phyloP scores from a whole-genome alignment of 2,329 filamentous ascomycete species.

The Coniella vitis region DNA sequence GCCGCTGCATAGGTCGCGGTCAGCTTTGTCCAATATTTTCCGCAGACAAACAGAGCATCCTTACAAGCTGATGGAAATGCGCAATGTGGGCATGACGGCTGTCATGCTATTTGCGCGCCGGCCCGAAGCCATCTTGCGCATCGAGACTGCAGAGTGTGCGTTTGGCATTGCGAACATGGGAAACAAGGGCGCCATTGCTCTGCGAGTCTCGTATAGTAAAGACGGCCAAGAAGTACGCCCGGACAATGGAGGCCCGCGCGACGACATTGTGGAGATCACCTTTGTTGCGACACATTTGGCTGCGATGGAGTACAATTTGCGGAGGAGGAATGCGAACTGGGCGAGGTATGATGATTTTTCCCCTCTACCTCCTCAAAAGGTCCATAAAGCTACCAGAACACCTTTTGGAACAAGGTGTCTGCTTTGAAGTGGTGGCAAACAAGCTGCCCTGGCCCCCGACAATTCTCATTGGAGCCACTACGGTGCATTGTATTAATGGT shows the following conservation, averaged over 20 bases:
- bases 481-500: background rate
- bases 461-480: background rate
- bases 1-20: conserved; percentile 12
- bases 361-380: background rate
- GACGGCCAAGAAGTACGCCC: conserved; percentile 24
- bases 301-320: conserved; percentile 73
- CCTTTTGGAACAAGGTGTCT: background rate
- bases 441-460: too few relatives aligned
- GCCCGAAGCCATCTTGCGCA: conserved; percentile 49
- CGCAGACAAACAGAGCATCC: conserved; percentile 25
- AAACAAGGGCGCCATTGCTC: conserved; percentile 87
- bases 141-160: conserved; percentile 77
- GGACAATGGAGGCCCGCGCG: conserved; percentile 13
- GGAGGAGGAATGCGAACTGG: conserved; percentile 82
- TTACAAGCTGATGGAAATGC: conserved; percentile 64
- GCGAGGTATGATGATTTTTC: conserved; percentile 50
- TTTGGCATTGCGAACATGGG: conserved; percentile 85
- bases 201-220: conserved; percentile 57
- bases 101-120: conserved; percentile 77
- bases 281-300: conserved; percentile 86
- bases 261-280: conserved; percentile 57
- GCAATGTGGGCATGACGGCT: conserved; percentile 83
- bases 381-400: conserved; percentile 9
- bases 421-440: background rate
- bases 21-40: conserved; percentile 15